phyloP scores from a whole-genome alignment of 2,329 filamentous ascomycete species.

The Cladosporium sphaerospermum region DNA sequence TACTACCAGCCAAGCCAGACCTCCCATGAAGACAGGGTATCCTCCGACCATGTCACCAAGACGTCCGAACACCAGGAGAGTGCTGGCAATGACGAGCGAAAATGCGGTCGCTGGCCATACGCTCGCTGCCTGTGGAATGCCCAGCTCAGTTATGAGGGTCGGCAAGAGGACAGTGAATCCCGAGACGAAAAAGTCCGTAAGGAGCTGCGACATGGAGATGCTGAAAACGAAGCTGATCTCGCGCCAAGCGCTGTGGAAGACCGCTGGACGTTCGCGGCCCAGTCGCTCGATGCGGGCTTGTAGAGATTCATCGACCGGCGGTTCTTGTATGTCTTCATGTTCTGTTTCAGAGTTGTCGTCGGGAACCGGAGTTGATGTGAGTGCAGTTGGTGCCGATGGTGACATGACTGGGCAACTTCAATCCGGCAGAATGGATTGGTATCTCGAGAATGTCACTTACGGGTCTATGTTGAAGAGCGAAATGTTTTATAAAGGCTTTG shows the following conservation, averaged over 20 bases:
- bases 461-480: neutral
- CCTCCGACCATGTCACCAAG: conserved; percentile 54
- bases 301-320: neutral
- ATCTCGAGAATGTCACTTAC: neutral
- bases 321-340: neutral
- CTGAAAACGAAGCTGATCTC: conserved; percentile 58
- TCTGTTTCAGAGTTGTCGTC: too few species aligned
- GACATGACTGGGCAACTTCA: neutral
- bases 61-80: conserved; percentile 40
- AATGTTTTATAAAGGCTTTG: too few species aligned
- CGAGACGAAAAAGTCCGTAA: conserved; percentile 64
- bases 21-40: conserved; percentile 52
- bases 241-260: conserved; percentile 46
- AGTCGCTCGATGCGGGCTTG: conserved; percentile 46
- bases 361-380: neutral
- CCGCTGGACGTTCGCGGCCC: conserved; percentile 53
- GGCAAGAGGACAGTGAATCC: conserved; percentile 67
- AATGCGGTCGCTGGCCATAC: conserved; percentile 48
- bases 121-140: conserved; percentile 59
- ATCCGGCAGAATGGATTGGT: neutral
- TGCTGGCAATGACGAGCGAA: conserved; percentile 42
- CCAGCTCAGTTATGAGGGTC: conserved; percentile 52
- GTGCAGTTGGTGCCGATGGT: neutral
- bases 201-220: conserved; percentile 21
- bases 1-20: conserved; percentile 41